These are phyloP conservation scores for Candida silvicultrix DNA, from an alignment of 805 yeast genomes.

Conservation along the genomic window DNA sequence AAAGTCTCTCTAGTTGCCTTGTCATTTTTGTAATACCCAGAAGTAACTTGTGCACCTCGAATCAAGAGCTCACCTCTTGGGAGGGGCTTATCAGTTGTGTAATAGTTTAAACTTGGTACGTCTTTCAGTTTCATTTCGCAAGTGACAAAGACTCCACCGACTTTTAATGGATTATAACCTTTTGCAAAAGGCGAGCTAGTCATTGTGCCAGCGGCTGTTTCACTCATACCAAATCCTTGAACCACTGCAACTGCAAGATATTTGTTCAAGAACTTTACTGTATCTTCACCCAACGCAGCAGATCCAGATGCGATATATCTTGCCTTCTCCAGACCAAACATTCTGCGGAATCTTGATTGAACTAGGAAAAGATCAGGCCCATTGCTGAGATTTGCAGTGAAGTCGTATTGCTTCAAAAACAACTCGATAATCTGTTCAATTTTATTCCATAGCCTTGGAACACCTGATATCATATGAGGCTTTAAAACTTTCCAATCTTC, in stretches of 20 bases:
- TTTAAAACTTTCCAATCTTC: neutral
- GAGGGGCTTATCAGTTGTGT: conserved; percentile 34
- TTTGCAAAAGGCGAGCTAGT: neutral
- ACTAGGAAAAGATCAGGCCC: neutral
- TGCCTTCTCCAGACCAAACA: neutral
- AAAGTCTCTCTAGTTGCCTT: conserved; percentile 41
- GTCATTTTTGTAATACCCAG: conserved; percentile 42
- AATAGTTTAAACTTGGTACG: conserved; percentile 41
- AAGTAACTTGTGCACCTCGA: conserved; percentile 51
- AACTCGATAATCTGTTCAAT: neutral
- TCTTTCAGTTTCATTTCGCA: conserved; percentile 53
- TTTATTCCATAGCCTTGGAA: neutral
- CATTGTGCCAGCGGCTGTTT: neutral
- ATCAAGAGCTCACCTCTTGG: conserved; percentile 47
- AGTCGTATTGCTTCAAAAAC: neutral
- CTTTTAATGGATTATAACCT: conserved; percentile 14
- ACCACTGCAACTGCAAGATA: neutral
- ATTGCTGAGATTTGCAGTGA: neutral
- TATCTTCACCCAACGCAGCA: neutral
- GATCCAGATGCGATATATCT: neutral
- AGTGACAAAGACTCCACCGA: conserved; percentile 43
- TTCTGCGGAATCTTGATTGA: neutral
- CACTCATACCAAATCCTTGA: neutral
- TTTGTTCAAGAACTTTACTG: neutral
- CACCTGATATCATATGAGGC: neutral